These are phyloP conservation scores for Obba rivulosa DNA, from an alignment of 768 basidiomycete genomes.

Conservation along the genomic window DNA sequence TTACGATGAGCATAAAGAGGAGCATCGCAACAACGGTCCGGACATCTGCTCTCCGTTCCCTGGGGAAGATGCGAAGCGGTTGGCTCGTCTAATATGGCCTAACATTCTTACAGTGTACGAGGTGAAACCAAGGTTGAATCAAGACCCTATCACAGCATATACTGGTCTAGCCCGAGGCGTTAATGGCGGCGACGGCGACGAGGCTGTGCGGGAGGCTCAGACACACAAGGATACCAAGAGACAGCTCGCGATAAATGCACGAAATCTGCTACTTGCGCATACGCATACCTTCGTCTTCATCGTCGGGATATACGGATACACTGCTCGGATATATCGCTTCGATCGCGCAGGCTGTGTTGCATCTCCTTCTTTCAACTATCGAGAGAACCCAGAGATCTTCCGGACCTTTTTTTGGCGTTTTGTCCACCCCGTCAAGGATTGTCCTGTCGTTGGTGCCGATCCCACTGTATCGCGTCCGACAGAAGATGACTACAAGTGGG, in stretches of 20 bases:
- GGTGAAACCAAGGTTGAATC: too few relatives aligned
- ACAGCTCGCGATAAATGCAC: constrained; percentile 9
- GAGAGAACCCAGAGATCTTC: not conserved
- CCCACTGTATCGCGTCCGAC: not conserved
- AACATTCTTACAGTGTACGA: too few relatives aligned
- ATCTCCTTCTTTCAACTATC: not conserved
- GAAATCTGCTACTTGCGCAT: constrained; percentile 7
- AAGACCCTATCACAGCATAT: too few relatives aligned
- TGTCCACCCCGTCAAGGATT: not conserved
- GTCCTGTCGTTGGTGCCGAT: constrained; percentile 1
- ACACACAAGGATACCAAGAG: not conserved
- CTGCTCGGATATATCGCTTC: constrained; percentile 7
- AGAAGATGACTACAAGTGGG: not conserved
- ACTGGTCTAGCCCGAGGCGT: too few relatives aligned
- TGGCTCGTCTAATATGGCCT: too few relatives aligned
- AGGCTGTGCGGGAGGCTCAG: not conserved
- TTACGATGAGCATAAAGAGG: too few relatives aligned
- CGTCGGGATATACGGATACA: constrained; percentile 8
- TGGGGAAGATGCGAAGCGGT: too few relatives aligned
- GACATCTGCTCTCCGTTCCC: too few relatives aligned
- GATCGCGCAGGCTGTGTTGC: constrained; percentile 11
- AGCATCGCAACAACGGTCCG: too few relatives aligned
- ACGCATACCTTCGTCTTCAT: constrained; percentile 5
- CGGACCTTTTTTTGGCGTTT: constrained; percentile 12
- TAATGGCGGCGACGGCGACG: too few relatives aligned